Evolutionary conservation across 495 filamentous ascomycete genomes (phyloP), one percentile per base, ranked within the genome.

Genomic region (Friedmanniomyces endolithicus): DNA sequence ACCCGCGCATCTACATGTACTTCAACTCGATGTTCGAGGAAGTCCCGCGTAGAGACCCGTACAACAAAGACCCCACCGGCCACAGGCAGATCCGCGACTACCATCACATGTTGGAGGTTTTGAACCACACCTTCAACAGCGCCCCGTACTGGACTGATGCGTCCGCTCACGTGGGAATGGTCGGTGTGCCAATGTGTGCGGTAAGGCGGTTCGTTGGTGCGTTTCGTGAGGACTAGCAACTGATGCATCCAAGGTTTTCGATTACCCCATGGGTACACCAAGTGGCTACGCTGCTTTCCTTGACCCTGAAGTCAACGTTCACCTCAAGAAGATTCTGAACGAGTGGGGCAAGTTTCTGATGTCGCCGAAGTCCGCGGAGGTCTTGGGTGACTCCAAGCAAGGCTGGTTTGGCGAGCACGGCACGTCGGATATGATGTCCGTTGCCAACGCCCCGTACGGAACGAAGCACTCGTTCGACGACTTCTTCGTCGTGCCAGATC

Each of bases 251-350:
- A 31, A 31, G 27, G 27, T 87, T 22, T 75, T 88, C 14, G 82
- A 86, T 63, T 87, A 84, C 72, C 80, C 81, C 4, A 86, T 86
- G 81, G 81, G 78, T 11, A 88, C 84, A 0, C 72, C 77, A 0
- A 78, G 74, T 48, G 84, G 84, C 0, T 78, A 79, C 53, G 80
- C 81, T 0, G 78, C 78, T 1, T 88, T 86, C 64, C 64, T 85
- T 0, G 75, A 82, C 50, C 75, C 77, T 0, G 78, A 84, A 3
- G 80, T 90, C 49, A 88, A 88, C 55, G 67, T 60, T 16, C 77
- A 79, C 68, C 56, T 86, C n/a, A 81, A 83, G 69, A 82, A 81
- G 56, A 69, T 88, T 11, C 67, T 90, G 9, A 78, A 84, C 58
- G 73, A 74, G 35, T 88, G 84, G 84, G 82, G 74, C 22, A 72